Evolutionary conservation across 176 grass and related monocot species (phyloP), one percentile per base, ranked within the genome.

Genomic region (Otatea glauca): DNA sequence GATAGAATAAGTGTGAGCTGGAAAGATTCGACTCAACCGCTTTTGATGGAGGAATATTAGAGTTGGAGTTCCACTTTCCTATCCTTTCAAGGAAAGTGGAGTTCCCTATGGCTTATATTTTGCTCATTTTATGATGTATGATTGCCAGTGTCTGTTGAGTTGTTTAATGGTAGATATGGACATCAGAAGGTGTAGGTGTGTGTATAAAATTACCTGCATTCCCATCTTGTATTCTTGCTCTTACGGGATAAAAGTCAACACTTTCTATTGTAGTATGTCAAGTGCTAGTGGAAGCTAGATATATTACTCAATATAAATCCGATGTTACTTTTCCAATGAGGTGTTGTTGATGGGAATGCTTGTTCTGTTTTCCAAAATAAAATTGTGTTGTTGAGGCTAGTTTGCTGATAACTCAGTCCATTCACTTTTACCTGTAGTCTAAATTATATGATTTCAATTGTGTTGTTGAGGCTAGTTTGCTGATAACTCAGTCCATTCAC

Each of bases 81-180:
- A 78, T 83, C 84, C 43, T 83, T 64, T 83, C 34, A 44, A 60
- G 44, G 1, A 80, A 74, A 93, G 86, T 93, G 53, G 68, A 82
- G 23, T 45, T 63, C 70, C 51, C 59, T 20, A 72, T 81, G 42
- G 9, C 68, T 5, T 68, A 67, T 78, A 20, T 78, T 63, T 66
- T 70, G 25, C 44, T 17, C 16, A 65, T 80, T 75, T 15, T 74
- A 49, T 78, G 27, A 23, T 86, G n/a, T 72, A 48, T 74, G 74
- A 83, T 78, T 68, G 79, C n/a, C 80, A 55, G 32, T 67, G 39
- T 75, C 15, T 32, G 55, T 42, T 51, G 25, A 54, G 32, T 61
- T 87, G 42, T 82, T 87, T 75, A 75, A 83, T 73, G 49, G 73
- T 39, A 41, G 17, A 78, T 54, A 17, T 17, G 3, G 35, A 65